Percentiles rank a stretch among this genome's conserved stretches.
Evolutionary conservation across 2,329 filamentous ascomycete genomes (phyloP).

Genomic region (Penicillium janthinellum): DNA sequence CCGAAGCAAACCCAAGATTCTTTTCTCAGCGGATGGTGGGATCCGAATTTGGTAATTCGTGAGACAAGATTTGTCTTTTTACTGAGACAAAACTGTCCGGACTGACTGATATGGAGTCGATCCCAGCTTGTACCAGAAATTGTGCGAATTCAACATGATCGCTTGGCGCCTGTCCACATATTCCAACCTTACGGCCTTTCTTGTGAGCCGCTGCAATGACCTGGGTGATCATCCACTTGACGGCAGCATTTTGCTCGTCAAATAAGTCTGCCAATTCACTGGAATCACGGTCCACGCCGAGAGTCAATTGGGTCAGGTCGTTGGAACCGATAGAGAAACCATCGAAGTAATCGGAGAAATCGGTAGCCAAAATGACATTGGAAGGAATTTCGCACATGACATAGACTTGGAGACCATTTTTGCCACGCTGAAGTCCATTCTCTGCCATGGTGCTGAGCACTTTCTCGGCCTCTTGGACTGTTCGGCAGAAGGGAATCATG

Average conservation of each 20-base stretch:
- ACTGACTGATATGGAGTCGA: constrained; percentile 45
- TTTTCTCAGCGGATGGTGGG: too few relatives aligned
- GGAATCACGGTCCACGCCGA: constrained; percentile 45
- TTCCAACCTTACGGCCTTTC: constrained; percentile 41
- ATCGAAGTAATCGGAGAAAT: constrained; percentile 44
- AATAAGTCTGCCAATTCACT: constrained; percentile 41
- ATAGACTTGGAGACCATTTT: constrained; percentile 42
- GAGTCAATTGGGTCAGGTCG: constrained; percentile 45
- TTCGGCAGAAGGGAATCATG: constrained; percentile 46
- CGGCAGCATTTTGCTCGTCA: constrained; percentile 44
- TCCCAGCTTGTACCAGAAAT: constrained; percentile 41
- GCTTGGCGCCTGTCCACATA: constrained; percentile 46
- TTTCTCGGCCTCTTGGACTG: constrained; percentile 38
- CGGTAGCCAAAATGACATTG: constrained; percentile 42
- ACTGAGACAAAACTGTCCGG: constrained; percentile 45
- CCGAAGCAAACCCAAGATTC: too few relatives aligned
- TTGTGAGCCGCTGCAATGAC: constrained; percentile 36
- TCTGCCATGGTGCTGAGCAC: constrained; percentile 41
- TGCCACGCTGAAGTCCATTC: constrained; percentile 42
- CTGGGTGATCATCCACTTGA: constrained; percentile 44
- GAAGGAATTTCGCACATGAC: constrained; percentile 49
- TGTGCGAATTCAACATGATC: constrained; percentile 43
- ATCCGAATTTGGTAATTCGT: too few relatives aligned
- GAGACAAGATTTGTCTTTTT: constrained; percentile 20
- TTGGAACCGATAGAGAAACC: constrained; percentile 49